A percentile compares a stretch with the other conserved stretches of the same genome.
phyloP scores from a whole-genome alignment of 2,329 filamentous ascomycete genomes.

The Capronia epimyces region DNA sequence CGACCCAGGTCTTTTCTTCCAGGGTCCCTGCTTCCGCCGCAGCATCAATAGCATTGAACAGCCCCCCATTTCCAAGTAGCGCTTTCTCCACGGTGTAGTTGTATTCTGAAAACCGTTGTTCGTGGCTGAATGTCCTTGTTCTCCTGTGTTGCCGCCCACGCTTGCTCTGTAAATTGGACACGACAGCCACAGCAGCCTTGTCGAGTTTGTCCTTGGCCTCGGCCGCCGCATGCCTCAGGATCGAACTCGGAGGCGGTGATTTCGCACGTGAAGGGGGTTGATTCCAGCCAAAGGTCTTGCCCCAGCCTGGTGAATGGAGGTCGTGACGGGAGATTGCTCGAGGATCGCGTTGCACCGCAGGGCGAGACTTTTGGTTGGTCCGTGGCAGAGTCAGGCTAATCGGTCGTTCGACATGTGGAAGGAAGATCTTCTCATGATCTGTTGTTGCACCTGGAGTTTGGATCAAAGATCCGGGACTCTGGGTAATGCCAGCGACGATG shows the following conservation, averaged over 20 bases:
- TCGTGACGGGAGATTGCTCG: conserved; percentile 63
- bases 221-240: conserved; percentile 57
- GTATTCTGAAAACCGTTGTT: conserved; percentile 67
- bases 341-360: conserved; percentile 35
- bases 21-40: conserved; percentile 64
- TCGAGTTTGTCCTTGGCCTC: conserved; percentile 15
- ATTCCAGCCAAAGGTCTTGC: conserved; percentile 57
- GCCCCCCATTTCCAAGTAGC: conserved; percentile 85
- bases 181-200: conserved; percentile 5
- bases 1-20: conserved; percentile 79
- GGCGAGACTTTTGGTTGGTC: conserved; percentile 46
- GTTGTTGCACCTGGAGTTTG: conserved; percentile 41
- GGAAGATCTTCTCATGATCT: conserved; percentile 41
- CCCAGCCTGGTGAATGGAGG: conserved; percentile 71
- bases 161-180: conserved; percentile 4
- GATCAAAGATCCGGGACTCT: conserved; percentile 18
- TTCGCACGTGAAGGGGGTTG: conserved; percentile 73
- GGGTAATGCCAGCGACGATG: background rate
- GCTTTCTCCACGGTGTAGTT: conserved; percentile 78
- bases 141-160: conserved; percentile 10
- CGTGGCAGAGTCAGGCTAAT: conserved; percentile 20
- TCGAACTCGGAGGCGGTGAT: conserved; percentile 67
- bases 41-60: conserved; percentile 81
- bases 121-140: conserved; percentile 52
- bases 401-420: conserved; percentile 20